A percentile compares a stretch with the other conserved stretches of the same genome.
Conservation (phyloP, 805 yeast species). For the Cyberlindnera veronae region DNA sequence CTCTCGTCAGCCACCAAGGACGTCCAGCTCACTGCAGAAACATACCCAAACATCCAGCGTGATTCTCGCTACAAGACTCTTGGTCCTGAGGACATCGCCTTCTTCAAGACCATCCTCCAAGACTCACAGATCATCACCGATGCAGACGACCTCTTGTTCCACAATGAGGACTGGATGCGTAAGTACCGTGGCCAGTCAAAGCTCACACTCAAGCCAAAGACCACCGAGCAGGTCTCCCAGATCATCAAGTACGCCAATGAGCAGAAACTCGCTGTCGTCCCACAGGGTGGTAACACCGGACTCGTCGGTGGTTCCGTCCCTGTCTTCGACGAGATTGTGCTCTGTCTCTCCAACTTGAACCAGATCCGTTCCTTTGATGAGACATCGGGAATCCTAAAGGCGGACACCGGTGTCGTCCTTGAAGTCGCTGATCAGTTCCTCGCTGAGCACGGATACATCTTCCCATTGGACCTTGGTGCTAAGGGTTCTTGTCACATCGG, state of each 20-base stretch:
- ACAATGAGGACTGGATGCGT: slow-evolving; percentile 92
- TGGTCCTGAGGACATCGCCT: slow-evolving; percentile 51
- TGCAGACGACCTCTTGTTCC: slow-evolving; percentile 60
- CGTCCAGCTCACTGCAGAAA: slow-evolving; percentile 58
- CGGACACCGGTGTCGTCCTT: slow-evolving; percentile 87
- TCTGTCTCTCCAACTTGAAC: slow-evolving; percentile 69
- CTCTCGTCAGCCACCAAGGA: slow-evolving; percentile 24
- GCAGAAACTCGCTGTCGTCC: slow-evolving; percentile 76
- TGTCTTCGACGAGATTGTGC: slow-evolving; percentile 82
- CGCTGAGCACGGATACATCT: slow-evolving; percentile 80
- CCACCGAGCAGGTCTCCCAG: slow-evolving; percentile 70
- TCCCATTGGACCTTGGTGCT: slow-evolving; percentile 93
- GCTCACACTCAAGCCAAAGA: slow-evolving; percentile 77
- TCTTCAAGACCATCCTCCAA: slow-evolving; percentile 58
- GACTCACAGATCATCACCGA: slow-evolving; percentile 48
- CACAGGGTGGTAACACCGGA: slow-evolving; percentile 98
- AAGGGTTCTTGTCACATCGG: slow-evolving; percentile 97
- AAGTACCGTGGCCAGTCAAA: slow-evolving; percentile 87
- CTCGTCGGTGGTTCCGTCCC: slow-evolving; percentile 94
- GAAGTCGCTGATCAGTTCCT: slow-evolving; percentile 79
- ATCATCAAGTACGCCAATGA: slow-evolving; percentile 81
- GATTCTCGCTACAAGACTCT: slow-evolving; percentile 49
- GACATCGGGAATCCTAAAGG: slow-evolving; percentile 79
- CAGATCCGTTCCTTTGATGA: slow-evolving; percentile 77
- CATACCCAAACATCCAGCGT: slow-evolving; percentile 59